Evolutionary conservation across 768 basidiomycete genomes (phyloP).

Genomic region (Leccinum subtestaceum): DNA sequence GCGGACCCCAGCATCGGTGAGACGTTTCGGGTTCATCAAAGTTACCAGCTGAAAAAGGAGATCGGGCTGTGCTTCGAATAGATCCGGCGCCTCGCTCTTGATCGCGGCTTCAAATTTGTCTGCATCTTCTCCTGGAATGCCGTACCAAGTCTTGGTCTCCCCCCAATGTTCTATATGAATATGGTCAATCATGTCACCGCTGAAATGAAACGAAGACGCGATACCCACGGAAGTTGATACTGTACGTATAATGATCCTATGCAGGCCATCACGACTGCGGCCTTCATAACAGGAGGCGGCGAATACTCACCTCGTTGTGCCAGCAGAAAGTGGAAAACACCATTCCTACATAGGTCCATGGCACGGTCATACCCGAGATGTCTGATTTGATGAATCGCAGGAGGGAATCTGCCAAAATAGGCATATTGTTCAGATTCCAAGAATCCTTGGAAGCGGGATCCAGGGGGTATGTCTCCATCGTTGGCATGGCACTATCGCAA

Average conservation of each 20-base stretch:
- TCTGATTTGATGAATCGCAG: slow-evolving; percentile 97
- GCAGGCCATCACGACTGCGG: slow-evolving; percentile 23
- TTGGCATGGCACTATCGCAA: slow-evolving; percentile 81
- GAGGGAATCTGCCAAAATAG: slow-evolving; percentile 88
- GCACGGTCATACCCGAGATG: slow-evolving; percentile 99
- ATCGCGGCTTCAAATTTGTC: slow-evolving; percentile 97
- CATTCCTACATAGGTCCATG: slow-evolving; percentile 99
- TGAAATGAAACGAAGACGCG: slow-evolving; percentile 18
- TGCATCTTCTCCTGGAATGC: slow-evolving; percentile 92
- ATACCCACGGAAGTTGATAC: slow-evolving; percentile 84
- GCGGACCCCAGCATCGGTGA: slow-evolving; percentile 84
- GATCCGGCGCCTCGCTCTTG: slow-evolving; percentile 90
- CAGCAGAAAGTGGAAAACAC: slow-evolving; percentile 98
- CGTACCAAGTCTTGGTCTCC: slow-evolving; percentile 99
- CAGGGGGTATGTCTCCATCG: slow-evolving; percentile 88
- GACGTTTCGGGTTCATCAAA: slow-evolving; percentile 89
- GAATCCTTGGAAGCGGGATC: slow-evolving; percentile 85
- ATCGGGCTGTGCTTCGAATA: slow-evolving; percentile 97
- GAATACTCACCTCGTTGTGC: slow-evolving; percentile 85
- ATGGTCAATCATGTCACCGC: slow-evolving; percentile 25
- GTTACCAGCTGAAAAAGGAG: slow-evolving; percentile 97
- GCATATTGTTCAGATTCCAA: slow-evolving; percentile 98
- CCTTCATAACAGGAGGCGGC: slow-evolving; percentile 14
- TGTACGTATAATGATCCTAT: slow-evolving; percentile 97
- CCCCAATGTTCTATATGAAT: slow-evolving; percentile 87